Evolutionary conservation across 345 rosid genomes (phyloP), one percentile per base, ranked within the genome.

Genomic region (Linum lewisii): DNA sequence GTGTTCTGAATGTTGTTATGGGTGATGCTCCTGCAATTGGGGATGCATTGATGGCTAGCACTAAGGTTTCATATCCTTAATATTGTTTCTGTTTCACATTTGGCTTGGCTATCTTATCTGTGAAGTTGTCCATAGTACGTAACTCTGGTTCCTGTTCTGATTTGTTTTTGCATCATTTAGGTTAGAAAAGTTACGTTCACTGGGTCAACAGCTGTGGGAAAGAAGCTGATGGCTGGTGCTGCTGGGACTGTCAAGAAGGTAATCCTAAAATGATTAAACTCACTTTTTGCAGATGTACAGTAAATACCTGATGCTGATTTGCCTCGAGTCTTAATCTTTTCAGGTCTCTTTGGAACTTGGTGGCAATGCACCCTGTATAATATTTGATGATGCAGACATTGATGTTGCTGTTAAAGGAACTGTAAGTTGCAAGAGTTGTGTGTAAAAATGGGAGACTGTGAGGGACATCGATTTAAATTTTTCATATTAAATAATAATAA

Each of bases 361-460:
- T 18, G 99, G 99, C 59, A 89, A 89, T 71, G 99, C 99, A 61
- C 99, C 96, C 54, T 93, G 95, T 80, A 93, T 93, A 66, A 75
- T 93, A 65, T 93, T 93, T 80, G 90, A 93, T 73, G 96, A 87
- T 67, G 99, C 99, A 21, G 87, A 89, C 76, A 55, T 89, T 70
- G 92, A 87, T 49, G 97, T 87, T 55, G 97, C 97, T 54, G 88
- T 93, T 34, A 93, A 87, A 75, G 99, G 97, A 82, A 42, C 86
- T n/a, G 99, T 93, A 78, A 77, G 97, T 82, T 63, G 23, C 36
- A 32, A 10, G 52, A 19, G 21, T 22, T 8, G 47, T 11, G 9
- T 16, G 13, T 11, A 42, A 42, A 42, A 16, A 42, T 8, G 14
- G 47, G 14, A 4, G 47, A 11, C 13, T 29, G 34, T 29, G 7